Base-by-base conservation (phyloP, 345 rosid species). In the Salix dunnii region DNA sequence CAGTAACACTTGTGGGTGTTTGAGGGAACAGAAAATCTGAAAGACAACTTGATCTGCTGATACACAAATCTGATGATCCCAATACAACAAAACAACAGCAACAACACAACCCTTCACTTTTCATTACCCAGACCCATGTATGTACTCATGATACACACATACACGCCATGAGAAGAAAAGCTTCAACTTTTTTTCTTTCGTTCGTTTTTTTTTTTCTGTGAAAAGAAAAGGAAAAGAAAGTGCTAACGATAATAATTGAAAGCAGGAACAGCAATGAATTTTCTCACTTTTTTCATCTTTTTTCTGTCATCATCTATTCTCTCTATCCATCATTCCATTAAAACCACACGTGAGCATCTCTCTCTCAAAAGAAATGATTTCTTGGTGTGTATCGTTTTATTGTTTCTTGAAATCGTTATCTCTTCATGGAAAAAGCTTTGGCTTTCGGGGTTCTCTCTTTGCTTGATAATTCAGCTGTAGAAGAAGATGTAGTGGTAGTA, bases 301-400 rank as follows among this genome's bases (percentile, higher is more conserved):
- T 81, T 79, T 69, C 76, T 55, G 77, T 74, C 87, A 88, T 81
- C 89, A 85, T 81, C 69, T 77, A 80, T 81, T 83, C 86, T 78
- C 77, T 67, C 79, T 61, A 79, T 70, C 86, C 83, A 84, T 84
- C 82, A 79, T 83, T 80, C 76, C 84, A 73, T 78, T 82, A 78
- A 73, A 85, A 75, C 77, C 88, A 87, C 89, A 87, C 87, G 88
- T 86, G 89, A 86, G 78, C 84, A 78, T 36, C 74, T 78, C 60
- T 64, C 51, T 40, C 70, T 23, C 75, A 53, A 42, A 49, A 28
- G 63, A 85, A 69, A 80, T 80, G 79, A 77, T 79, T 81, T 71
- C 73, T 76, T 51, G 69, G 62, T 79, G 49, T 65, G 25, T 73
- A 28, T 42, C 67, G 75, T 35, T 36, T 38, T 38, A 36, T 63